A percentile compares a stretch with the other conserved stretches of the same genome.
Evolutionary conservation across 2,329 filamentous ascomycete species (phyloP).

Genomic region (Penicillium sp.): DNA sequence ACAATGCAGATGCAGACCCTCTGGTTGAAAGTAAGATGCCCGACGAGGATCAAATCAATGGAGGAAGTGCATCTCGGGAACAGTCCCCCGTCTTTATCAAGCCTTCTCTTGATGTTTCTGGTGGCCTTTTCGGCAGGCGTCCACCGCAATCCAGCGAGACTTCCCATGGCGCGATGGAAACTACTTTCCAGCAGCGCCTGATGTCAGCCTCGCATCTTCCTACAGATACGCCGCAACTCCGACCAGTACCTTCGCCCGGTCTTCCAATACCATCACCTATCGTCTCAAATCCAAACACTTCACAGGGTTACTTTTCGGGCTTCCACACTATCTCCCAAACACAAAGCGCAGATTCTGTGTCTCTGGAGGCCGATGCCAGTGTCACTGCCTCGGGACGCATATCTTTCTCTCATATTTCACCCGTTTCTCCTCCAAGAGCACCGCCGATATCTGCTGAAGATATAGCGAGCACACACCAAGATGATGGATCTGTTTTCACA

Average conservation of each 20-base stretch:
- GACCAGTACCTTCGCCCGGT: constrained; percentile 41
- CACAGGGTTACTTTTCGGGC: constrained; percentile 34
- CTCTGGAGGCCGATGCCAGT: constrained; percentile 2
- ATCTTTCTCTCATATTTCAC: background rate
- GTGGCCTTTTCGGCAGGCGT: constrained; percentile 10
- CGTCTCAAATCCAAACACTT: constrained; percentile 25
- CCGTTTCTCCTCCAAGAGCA: background rate
- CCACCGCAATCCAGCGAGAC: constrained; percentile 3
- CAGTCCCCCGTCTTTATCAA: constrained; percentile 16
- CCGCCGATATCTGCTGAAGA: background rate
- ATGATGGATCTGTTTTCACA: background rate
- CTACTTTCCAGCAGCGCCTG: background rate
- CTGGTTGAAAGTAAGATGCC: background rate
- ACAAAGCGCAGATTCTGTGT: constrained; percentile 1
- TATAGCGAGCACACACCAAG: background rate
- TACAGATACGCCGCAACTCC: constrained; percentile 39
- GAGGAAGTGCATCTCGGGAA: background rate
- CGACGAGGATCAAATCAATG: background rate
- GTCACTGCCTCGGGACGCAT: background rate
- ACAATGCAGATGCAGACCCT: background rate
- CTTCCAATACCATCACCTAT: constrained; percentile 43
- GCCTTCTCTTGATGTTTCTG: constrained; percentile 15
- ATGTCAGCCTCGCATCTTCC: constrained; percentile 18
- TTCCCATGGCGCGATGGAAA: background rate
- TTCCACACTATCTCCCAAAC: constrained; percentile 11